Conservation (phyloP, 2,329 filamentous ascomycete genomes). For the Drechslera avenae region DNA sequence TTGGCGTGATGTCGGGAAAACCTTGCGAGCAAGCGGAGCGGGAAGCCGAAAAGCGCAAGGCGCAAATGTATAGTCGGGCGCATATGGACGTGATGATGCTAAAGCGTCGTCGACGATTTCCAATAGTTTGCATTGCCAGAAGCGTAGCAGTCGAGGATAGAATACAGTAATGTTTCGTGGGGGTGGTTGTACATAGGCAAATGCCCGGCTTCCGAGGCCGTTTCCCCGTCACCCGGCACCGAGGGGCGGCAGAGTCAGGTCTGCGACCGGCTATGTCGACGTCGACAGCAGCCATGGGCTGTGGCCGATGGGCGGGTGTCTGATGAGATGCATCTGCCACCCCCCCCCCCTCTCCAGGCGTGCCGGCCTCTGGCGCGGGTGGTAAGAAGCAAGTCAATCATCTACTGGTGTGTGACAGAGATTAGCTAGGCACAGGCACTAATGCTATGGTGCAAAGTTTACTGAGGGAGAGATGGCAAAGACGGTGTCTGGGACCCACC, state of each 20-base stretch:
- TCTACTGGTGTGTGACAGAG: constrained; percentile 12
- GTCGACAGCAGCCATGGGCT: constrained; percentile 12
- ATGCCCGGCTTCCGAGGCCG: constrained; percentile 3
- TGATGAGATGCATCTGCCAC: constrained; percentile 14
- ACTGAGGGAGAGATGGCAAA: constrained; percentile 1
- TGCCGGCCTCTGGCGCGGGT: not conserved
- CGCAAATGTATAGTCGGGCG: constrained; percentile 1
- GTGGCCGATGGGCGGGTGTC: constrained; percentile 6
- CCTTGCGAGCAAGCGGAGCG: constrained; percentile 20
- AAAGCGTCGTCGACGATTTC: not conserved
- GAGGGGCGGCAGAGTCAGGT: constrained; percentile 6
- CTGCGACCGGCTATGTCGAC: not conserved
- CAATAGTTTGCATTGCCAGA: not conserved
- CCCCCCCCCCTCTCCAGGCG: too few relatives aligned
- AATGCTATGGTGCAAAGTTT: constrained; percentile 13
- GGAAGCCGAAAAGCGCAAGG: constrained; percentile 18
- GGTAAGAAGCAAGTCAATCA: constrained; percentile 19
- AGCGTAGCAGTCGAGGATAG: too few relatives aligned
- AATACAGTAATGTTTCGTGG: constrained; percentile 13
- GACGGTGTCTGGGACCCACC: constrained; percentile 4
- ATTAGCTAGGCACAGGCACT: constrained; percentile 7
- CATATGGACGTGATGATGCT: constrained; percentile 4
- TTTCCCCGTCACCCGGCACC: constrained; percentile 7
- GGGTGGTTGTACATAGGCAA: not conserved
- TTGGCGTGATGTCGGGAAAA: constrained; percentile 39